Evolutionary conservation across 2,329 filamentous ascomycete species (phyloP).

Genomic region (Chaetomiaceae sp.): DNA sequence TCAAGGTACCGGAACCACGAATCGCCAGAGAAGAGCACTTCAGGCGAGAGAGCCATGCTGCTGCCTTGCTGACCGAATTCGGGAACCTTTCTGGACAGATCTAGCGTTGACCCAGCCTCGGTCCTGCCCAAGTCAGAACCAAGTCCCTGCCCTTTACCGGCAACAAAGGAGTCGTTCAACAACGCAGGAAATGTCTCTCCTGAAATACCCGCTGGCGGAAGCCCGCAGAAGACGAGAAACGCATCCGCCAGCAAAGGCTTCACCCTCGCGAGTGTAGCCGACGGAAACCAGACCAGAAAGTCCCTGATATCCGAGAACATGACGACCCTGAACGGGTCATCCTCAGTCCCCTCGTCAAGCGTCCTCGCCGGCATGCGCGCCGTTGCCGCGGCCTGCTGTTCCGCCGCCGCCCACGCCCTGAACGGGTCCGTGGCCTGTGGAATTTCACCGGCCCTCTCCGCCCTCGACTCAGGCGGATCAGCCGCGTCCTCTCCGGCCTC

Average conservation of each 20-base stretch:
- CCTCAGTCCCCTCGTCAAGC: slow-evolving; percentile 67
- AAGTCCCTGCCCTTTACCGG: slow-evolving; percentile 34
- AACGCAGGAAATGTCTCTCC: slow-evolving; percentile 32
- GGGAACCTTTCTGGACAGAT: slow-evolving; percentile 18
- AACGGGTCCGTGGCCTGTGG: slow-evolving; percentile 42
- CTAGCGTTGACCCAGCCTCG: neutral
- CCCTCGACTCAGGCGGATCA: slow-evolving; percentile 40
- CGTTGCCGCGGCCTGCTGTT: slow-evolving; percentile 44
- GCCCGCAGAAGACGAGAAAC: slow-evolving; percentile 63
- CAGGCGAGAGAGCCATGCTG: slow-evolving; percentile 36
- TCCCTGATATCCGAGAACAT: slow-evolving; percentile 72
- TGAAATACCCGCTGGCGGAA: slow-evolving; percentile 48
- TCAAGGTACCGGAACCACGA: slow-evolving; percentile 44
- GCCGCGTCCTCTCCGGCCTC: slow-evolving; percentile 30
- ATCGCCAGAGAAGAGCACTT: slow-evolving; percentile 49
- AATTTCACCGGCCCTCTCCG: slow-evolving; percentile 19
- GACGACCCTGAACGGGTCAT: slow-evolving; percentile 79
- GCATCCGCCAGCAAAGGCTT: slow-evolving; percentile 57
- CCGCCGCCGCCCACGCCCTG: slow-evolving; percentile 50
- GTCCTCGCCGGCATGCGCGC: slow-evolving; percentile 65
- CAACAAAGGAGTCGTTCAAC: slow-evolving; percentile 50
- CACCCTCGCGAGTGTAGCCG: slow-evolving; percentile 32
- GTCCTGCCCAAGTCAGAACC: slow-evolving; percentile 12
- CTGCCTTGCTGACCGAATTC: slow-evolving; percentile 32
- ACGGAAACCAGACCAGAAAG: slow-evolving; percentile 53